These are phyloP conservation scores for Aspergillus spinulosporus DNA, from an alignment of 2,329 filamentous ascomycete species.

Conservation along the genomic window DNA sequence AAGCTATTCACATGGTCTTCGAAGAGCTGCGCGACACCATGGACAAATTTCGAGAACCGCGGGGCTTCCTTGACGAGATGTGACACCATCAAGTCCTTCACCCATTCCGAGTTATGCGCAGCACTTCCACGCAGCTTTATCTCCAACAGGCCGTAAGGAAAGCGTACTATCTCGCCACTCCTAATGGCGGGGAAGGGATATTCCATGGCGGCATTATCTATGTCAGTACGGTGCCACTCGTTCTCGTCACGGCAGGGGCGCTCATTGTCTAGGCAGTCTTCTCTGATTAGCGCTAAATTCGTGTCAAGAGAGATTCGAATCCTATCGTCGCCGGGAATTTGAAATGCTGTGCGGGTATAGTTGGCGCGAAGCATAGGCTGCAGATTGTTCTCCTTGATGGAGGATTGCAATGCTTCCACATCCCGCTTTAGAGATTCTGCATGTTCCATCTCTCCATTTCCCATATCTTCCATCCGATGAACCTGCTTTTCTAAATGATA, in stretches of 20 bases:
- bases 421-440: constrained; percentile 69
- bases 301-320: constrained; percentile 93
- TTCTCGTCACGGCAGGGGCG: constrained; percentile 86
- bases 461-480: constrained; percentile 76
- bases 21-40: constrained; percentile 87
- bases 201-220: constrained; percentile 77
- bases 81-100: constrained; percentile 86
- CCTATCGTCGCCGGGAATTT: constrained; percentile 88
- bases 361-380: constrained; percentile 87
- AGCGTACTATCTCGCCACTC: constrained; percentile 85
- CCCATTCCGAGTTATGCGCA: constrained; percentile 74
- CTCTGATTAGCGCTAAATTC: constrained; percentile 80
- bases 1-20: constrained; percentile 95
- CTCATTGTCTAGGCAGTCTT: constrained; percentile 71
- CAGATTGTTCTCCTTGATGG: constrained; percentile 75
- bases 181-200: constrained; percentile 87
- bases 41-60: constrained; percentile 94
- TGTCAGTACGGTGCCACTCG: constrained; percentile 88
- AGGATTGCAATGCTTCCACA: constrained; percentile 74
- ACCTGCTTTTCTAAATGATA: constrained; percentile 92
- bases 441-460: constrained; percentile 65
- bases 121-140: constrained; percentile 70
- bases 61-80: constrained; percentile 88
- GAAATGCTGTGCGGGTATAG: constrained; percentile 92
- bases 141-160: constrained; percentile 87